Evolutionary conservation across 1,139 yeast genomes (phyloP).

Genomic region (Kodamaea sp.): DNA sequence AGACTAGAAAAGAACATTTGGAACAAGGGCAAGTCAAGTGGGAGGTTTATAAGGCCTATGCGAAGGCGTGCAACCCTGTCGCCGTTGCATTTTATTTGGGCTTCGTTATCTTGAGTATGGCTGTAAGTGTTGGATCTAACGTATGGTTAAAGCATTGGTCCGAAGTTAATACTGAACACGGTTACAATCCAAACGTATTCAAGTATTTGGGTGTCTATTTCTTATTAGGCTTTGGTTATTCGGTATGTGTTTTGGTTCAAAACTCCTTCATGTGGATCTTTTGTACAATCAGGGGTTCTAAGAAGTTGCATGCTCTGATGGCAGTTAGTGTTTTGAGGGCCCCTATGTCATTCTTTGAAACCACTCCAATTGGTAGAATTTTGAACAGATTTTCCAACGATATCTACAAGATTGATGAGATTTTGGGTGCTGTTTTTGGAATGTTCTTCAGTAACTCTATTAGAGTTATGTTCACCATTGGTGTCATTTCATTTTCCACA

Average conservation of each 20-base stretch:
- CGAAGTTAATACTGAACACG: conserved; percentile 72
- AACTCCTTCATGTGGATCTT: conserved; percentile 74
- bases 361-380: conserved; percentile 94
- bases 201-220: conserved; percentile 77
- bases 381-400: conserved; percentile 93
- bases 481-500: conserved; percentile 84
- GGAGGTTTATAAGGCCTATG: conserved; percentile 81
- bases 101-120: conserved; percentile 56
- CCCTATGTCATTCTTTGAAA: conserved; percentile 96
- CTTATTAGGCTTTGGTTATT: conserved; percentile 62
- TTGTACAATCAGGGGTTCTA: conserved; percentile 85
- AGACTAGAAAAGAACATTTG: conserved; percentile 65
- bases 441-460: conserved; percentile 75
- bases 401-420: conserved; percentile 88
- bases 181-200: conserved; percentile 69
- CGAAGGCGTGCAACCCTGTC: conserved; percentile 80
- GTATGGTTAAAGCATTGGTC: conserved; percentile 98
- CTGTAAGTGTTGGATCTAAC: conserved; percentile 55
- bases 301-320: conserved; percentile 76
- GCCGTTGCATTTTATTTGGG: conserved; percentile 61
- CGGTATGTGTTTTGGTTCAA: conserved; percentile 66
- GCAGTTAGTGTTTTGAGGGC: conserved; percentile 79
- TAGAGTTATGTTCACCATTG: conserved; percentile 76
- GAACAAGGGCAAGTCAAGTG: conserved; percentile 96
- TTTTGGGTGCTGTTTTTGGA: conserved; percentile 78